phyloP scores from a whole-genome alignment of 495 filamentous ascomycete species.

The Aspergillus taichungensis region DNA sequence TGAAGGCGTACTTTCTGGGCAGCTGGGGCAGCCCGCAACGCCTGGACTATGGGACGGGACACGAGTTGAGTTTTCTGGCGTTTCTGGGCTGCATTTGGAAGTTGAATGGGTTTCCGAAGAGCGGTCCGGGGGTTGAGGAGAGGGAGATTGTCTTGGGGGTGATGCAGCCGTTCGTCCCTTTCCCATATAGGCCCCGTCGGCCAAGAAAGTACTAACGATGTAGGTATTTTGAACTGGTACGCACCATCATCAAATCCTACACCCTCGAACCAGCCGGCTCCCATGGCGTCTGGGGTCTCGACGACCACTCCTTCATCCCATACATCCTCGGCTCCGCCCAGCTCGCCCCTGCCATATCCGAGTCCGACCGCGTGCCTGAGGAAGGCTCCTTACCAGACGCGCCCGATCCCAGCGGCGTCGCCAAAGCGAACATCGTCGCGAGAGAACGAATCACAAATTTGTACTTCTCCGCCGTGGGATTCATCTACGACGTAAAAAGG shows the following conservation, averaged over 20 bases:
- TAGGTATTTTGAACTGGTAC: slow-evolving; percentile 80
- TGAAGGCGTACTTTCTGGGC: slow-evolving; percentile 72
- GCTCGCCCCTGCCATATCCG: slow-evolving; percentile 62
- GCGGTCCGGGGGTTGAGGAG: slow-evolving; percentile 49
- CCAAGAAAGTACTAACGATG: neutral
- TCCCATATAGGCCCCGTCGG: neutral
- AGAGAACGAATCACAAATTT: slow-evolving; percentile 65
- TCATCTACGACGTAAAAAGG: slow-evolving; percentile 96
- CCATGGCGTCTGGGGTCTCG: slow-evolving; percentile 93
- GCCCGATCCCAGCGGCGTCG: slow-evolving; percentile 60
- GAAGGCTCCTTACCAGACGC: slow-evolving; percentile 69
- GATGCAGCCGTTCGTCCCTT: slow-evolving; percentile 60
- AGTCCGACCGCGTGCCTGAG: slow-evolving; percentile 51
- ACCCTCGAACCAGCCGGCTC: slow-evolving; percentile 93
- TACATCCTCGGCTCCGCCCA: slow-evolving; percentile 93
- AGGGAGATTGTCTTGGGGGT: slow-evolving; percentile 71
- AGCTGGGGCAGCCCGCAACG: slow-evolving; percentile 83
- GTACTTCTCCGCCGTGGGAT: slow-evolving; percentile 97
- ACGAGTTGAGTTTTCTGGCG: slow-evolving; percentile 89
- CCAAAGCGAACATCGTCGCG: slow-evolving; percentile 56
- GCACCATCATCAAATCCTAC: slow-evolving; percentile 76
- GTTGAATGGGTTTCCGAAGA: slow-evolving; percentile 59
- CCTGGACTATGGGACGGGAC: slow-evolving; percentile 92
- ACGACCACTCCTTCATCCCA: slow-evolving; percentile 96
- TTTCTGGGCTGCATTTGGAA: slow-evolving; percentile 90